Evolutionary conservation across 768 basidiomycete genomes (phyloP).

Genomic region (Suillus subluteus): DNA sequence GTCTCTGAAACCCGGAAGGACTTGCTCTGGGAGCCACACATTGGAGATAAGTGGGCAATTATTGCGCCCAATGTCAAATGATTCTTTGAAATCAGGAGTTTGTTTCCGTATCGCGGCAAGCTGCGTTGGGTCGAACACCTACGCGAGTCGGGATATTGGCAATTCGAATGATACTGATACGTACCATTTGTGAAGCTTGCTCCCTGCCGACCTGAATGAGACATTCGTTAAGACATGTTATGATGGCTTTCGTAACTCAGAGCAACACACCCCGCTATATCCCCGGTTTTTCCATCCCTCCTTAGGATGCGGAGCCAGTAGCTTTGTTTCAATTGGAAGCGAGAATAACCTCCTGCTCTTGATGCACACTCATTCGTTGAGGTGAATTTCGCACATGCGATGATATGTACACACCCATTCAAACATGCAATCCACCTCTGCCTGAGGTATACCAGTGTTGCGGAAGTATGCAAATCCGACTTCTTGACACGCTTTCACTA

Average conservation of each 20-base stretch:
- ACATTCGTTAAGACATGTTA: not conserved
- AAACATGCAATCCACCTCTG: conserved; percentile 45
- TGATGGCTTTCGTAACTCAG: not conserved
- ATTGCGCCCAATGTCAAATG: conserved; percentile 56
- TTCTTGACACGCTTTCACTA: conserved; percentile 25
- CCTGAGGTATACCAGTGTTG: conserved; percentile 45
- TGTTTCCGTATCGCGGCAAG: conserved; percentile 32
- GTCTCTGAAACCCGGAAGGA: conserved; percentile 56
- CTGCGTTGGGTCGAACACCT: conserved; percentile 38
- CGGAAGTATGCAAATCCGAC: conserved; percentile 53
- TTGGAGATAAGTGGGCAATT: conserved; percentile 48
- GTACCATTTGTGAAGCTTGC: conserved; percentile 37
- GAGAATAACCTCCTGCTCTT: conserved; percentile 46
- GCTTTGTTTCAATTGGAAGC: conserved; percentile 41
- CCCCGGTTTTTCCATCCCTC: conserved; percentile 51
- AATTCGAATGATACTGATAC: not conserved
- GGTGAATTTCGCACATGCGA: conserved; percentile 7
- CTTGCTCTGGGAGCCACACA: conserved; percentile 58
- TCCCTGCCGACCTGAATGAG: conserved; percentile 42
- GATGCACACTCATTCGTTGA: not conserved
- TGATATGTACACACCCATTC: conserved; percentile 38
- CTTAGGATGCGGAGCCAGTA: conserved; percentile 48
- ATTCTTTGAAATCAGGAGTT: conserved; percentile 51
- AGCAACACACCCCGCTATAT: conserved; percentile 27
- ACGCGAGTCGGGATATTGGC: not conserved